Evolutionary conservation across 768 basidiomycete species (phyloP), one percentile per base, ranked within the genome.

Genomic region (Crucibulum laeve): DNA sequence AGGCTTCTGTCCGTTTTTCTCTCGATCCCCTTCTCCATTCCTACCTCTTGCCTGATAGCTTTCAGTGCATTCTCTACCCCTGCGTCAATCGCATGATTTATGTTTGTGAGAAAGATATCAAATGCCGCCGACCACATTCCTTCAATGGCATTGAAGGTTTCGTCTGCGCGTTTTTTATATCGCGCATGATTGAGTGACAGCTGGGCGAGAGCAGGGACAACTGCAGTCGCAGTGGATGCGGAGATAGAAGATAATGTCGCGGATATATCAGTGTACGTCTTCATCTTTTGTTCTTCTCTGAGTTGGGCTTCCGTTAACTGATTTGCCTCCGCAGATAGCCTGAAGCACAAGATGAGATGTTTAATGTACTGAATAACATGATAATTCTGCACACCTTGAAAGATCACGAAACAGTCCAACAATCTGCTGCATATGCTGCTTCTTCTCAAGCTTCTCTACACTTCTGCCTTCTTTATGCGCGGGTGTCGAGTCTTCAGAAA

Each of bases 251-350:
- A 69, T 23, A 80, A 62, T 13, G 72, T 65, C 28, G 69, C 58
- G 5, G 75, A 75, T 38, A 80, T 61, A 25, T 73, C 69, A 2
- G 67, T 74, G 46, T 74, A 79, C 2, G 72, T 73, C 46, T 70
- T 64, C 28, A 73, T 49, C 52, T 74, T 78, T 40, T 66, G 62
- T 46, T 69, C 73, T 50, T 76, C 76, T 44, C 58, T 64, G 33
- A 68, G 65, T 28, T 73, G 62, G 36, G 59, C 58, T 43, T 65
- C 68, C 14, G 62, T 61, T 42, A 75, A 64, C 56, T 70, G 66
- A 40, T 73, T 64, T 37, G 70, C 61, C 51, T 74, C 60, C 36
- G 66, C 69, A 21, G 74, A 73, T 21, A 77, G 50, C 50, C 78
- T 10, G 22, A 40, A 40, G 22, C 38, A 40, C 38, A 40, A 18